phyloP scores from a whole-genome alignment of 306 rosid genomes.

The Ormosia emarginata region DNA sequence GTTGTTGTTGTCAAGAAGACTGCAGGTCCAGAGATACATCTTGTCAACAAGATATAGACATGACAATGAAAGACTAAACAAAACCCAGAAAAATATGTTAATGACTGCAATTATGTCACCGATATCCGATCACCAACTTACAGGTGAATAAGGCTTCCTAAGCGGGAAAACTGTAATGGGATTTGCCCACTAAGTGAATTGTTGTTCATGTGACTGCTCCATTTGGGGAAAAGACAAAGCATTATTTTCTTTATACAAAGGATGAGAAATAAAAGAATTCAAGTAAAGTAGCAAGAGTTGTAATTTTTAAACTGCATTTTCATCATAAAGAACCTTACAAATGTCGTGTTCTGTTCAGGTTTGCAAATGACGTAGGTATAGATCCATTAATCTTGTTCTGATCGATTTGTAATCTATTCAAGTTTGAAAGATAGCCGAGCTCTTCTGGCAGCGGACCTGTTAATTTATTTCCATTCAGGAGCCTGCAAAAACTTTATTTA shows the following conservation, averaged over 20 bases:
- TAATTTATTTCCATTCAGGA: constrained; percentile 72
- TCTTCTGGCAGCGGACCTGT: constrained; percentile 65
- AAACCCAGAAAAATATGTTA: background rate
- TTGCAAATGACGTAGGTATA: constrained; percentile 72
- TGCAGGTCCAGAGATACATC: constrained; percentile 37
- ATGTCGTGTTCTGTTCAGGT: constrained; percentile 50
- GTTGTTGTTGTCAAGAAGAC: constrained; percentile 92
- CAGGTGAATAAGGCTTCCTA: constrained; percentile 70
- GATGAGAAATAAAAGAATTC: background rate
- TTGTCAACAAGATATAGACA: constrained; percentile 18
- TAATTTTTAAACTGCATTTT: background rate
- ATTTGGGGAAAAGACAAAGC: constrained; percentile 12
- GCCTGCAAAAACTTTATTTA: constrained; percentile 45
- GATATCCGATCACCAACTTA: constrained; percentile 38
- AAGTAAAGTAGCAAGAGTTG: background rate
- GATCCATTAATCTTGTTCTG: constrained; percentile 67
- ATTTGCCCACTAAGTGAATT: constrained; percentile 87
- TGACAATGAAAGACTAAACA: background rate
- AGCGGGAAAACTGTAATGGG: constrained; percentile 55
- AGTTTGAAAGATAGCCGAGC: constrained; percentile 69
- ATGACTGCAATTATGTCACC: background rate
- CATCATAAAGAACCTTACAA: constrained; percentile 56
- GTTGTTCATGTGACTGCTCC: constrained; percentile 97
- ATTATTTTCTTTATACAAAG: constrained; percentile 2
- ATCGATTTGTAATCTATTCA: constrained; percentile 72